Percentiles rank a stretch among this genome's conserved stretches.
Conservation (phyloP, 148 eudicot genomes). For the Amaranthus palmeri region DNA sequence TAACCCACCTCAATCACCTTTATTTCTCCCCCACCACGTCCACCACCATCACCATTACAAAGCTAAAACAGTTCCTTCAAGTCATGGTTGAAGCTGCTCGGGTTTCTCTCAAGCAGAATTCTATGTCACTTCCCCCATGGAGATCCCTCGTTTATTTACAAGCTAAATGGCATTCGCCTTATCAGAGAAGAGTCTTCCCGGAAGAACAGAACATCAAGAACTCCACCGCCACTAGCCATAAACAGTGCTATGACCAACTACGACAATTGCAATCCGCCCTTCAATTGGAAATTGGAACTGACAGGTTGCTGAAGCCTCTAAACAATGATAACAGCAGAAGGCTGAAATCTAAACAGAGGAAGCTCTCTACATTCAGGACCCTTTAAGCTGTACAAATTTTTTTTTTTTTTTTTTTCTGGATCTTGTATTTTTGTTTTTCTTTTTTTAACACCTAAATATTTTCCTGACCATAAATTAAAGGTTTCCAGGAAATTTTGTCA, state of each 20-base stretch:
- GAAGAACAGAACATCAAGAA: conserved; percentile 23
- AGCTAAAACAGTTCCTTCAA: conserved; percentile 65
- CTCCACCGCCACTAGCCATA: conserved; percentile 32
- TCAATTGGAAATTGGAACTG: conserved; percentile 45
- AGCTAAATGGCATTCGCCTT: conserved; percentile 82
- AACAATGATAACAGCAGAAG: conserved; percentile 30
- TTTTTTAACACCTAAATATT: too few relatives aligned
- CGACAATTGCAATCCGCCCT: conserved; percentile 58
- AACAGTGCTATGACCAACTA: conserved; percentile 60
- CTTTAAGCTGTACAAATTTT: too few relatives aligned
- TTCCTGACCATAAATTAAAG: too few relatives aligned
- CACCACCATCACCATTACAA: too few relatives aligned
- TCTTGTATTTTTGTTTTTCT: too few relatives aligned
- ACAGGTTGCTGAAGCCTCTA: conserved; percentile 42
- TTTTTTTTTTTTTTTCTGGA: too few relatives aligned
- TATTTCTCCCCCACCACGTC: too few relatives aligned
- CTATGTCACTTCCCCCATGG: conserved; percentile 97
- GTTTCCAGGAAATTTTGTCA: too few relatives aligned
- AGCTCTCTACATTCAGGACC: too few relatives aligned
- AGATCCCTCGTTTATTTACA: conserved; percentile 76
- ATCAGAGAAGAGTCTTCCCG: conserved; percentile 37
- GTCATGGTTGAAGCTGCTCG: conserved; percentile 84
- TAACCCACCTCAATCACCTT: too few relatives aligned
- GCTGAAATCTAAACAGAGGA: too few relatives aligned
- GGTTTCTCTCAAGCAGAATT: conserved; percentile 77